These are phyloP conservation scores for Oryza nivara DNA, from an alignment of 176 grass and related monocot genomes.

Conservation along the genomic window DNA sequence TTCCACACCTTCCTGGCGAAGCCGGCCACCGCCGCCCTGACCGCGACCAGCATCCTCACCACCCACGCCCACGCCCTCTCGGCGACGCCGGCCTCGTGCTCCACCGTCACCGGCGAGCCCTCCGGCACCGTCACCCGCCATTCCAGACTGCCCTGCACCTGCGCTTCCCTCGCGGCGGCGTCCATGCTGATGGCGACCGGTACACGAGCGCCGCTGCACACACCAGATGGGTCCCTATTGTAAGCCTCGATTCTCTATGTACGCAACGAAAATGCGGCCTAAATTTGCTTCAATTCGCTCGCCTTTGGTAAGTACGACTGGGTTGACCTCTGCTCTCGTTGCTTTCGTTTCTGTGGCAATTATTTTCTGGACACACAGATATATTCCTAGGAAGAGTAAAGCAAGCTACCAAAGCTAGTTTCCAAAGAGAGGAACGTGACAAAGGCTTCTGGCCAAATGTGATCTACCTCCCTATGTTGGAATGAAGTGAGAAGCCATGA, in stretches of 20 bases:
- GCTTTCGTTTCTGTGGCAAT: constrained; percentile 9
- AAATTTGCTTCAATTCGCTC: background rate
- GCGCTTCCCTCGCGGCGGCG: constrained; percentile 37
- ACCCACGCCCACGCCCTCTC: constrained; percentile 38
- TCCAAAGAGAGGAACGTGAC: constrained; percentile 32
- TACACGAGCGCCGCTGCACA: background rate
- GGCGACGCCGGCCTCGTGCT: constrained; percentile 19
- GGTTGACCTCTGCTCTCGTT: constrained; percentile 37
- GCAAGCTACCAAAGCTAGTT: background rate
- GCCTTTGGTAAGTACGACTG: background rate
- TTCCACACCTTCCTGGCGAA: constrained; percentile 51
- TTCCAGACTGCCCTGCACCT: constrained; percentile 40
- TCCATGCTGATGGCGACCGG: constrained; percentile 32
- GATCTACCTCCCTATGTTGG: constrained; percentile 33
- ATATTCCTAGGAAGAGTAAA: constrained; percentile 1
- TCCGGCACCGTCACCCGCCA: constrained; percentile 66
- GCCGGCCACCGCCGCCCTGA: background rate
- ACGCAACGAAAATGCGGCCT: background rate
- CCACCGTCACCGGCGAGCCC: constrained; percentile 43
- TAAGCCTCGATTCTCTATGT: background rate
- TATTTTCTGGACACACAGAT: background rate
- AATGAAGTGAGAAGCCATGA: constrained; percentile 25
- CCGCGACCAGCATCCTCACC: background rate
- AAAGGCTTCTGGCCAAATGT: constrained; percentile 23
- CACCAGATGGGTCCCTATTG: constrained; percentile 22